Evolutionary conservation across 805 yeast genomes (phyloP).

Genomic region (Yarrowia divulgata): DNA sequence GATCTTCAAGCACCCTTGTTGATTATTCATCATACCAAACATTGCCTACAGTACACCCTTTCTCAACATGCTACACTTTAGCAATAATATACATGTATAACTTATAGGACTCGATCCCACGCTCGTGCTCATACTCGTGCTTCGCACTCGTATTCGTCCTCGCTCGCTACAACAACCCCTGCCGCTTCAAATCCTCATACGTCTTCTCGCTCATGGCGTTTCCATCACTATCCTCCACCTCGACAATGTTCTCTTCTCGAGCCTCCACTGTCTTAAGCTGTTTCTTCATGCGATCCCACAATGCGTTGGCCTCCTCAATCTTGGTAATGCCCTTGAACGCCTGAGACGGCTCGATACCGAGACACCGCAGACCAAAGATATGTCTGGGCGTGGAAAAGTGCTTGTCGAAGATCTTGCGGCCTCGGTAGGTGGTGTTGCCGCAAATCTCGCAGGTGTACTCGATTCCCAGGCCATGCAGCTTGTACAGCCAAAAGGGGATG

Average conservation of each 20-base stretch:
- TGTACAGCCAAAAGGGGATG: conserved; percentile 92
- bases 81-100: too few relatives aligned
- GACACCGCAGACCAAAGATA: conserved; percentile 70
- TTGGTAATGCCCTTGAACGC: conserved; percentile 68
- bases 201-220: conserved; percentile 87
- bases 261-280: conserved; percentile 53
- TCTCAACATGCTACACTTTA: too few relatives aligned
- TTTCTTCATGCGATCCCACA: conserved; percentile 60
- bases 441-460: conserved; percentile 85
- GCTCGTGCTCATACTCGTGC: too few relatives aligned
- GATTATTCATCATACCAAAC: too few relatives aligned
- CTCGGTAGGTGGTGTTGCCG: conserved; percentile 74
- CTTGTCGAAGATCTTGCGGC: conserved; percentile 70
- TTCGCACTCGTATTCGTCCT: too few relatives aligned
- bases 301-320: conserved; percentile 69
- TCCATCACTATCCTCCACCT: conserved; percentile 92
- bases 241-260: conserved; percentile 64
- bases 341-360: conserved; percentile 69
- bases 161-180: conserved; percentile 68
- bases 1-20: too few relatives aligned
- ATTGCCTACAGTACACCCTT: too few relatives aligned
- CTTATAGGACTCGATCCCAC: too few relatives aligned
- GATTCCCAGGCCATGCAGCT: conserved; percentile 81
- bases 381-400: conserved; percentile 82
- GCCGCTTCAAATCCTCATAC: conserved; percentile 83